Evolutionary conservation across 2,329 filamentous ascomycete species (phyloP).

Genomic region (Hymenoscyphus scutula): DNA sequence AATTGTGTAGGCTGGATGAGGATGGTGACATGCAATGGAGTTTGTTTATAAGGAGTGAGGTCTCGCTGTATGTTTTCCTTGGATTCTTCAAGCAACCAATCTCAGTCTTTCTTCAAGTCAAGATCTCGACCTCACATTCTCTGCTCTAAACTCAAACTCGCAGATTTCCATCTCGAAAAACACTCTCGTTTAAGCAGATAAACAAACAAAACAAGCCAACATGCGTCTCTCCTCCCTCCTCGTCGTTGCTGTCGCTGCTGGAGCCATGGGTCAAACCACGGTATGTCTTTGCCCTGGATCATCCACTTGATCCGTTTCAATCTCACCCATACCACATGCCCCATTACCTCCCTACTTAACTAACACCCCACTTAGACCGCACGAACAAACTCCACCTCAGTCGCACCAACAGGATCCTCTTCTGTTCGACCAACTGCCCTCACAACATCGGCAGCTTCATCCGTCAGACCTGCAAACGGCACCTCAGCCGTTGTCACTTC

Average conservation of each 20-base stretch:
- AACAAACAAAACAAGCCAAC: not conserved
- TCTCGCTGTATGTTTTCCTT: not conserved
- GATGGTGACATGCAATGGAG: not conserved
- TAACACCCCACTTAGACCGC: not conserved
- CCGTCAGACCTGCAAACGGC: not conserved
- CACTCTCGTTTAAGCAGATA: not conserved
- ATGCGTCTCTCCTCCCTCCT: conserved; percentile 24
- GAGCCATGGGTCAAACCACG: conserved; percentile 18
- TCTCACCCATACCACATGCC: too few relatives aligned
- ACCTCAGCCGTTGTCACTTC: not conserved
- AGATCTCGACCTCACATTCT: not conserved
- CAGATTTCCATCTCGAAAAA: not conserved
- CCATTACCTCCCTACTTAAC: not conserved
- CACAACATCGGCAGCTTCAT: not conserved
- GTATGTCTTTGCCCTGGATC: conserved; percentile 6
- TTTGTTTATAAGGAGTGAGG: conserved; percentile 1
- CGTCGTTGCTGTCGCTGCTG: conserved; percentile 16
- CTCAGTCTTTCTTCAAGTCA: not conserved
- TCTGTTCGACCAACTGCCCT: not conserved
- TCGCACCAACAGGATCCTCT: not conserved
- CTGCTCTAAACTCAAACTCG: not conserved
- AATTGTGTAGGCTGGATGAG: not conserved
- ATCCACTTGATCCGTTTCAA: not conserved
- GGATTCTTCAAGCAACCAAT: not conserved
- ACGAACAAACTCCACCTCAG: not conserved